These are phyloP conservation scores for Fusarium pseudocircinatum DNA, from an alignment of 2,329 filamentous ascomycete species.

Conservation along the genomic window DNA sequence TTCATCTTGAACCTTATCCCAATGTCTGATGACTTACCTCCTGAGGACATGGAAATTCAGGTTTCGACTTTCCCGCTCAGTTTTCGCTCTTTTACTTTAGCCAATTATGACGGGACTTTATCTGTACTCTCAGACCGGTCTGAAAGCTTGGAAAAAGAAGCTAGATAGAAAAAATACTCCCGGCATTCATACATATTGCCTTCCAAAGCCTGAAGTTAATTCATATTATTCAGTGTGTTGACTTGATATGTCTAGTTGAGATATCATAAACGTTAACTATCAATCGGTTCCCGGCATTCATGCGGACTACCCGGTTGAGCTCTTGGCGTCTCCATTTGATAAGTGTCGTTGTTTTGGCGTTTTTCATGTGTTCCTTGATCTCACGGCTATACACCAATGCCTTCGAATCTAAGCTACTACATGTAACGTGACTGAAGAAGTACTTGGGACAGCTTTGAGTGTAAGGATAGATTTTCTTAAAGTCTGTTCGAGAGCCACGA, in stretches of 20 bases:
- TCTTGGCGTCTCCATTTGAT: too few species aligned
- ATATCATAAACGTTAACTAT: too few species aligned
- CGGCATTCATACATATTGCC: background rate
- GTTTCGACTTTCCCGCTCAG: background rate
- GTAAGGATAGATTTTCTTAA: too few species aligned
- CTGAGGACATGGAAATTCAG: background rate
- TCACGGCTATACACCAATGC: background rate
- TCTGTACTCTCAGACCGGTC: too few species aligned
- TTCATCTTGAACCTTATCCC: too few species aligned
- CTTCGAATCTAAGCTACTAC: background rate
- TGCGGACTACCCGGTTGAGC: fast-evolving
- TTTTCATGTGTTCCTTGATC: fast-evolving
- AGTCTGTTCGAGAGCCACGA: background rate
- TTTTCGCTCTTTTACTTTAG: too few species aligned
- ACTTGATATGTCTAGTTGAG: too few species aligned
- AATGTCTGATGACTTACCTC: background rate
- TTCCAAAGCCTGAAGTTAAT: too few species aligned
- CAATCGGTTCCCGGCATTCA: background rate
- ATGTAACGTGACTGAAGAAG: background rate
- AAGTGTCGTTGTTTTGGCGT: fast-evolving
- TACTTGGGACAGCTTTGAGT: background rate
- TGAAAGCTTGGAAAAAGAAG: background rate
- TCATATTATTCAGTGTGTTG: too few species aligned
- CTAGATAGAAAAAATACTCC: too few species aligned
- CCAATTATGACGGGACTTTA: background rate